Conservation (phyloP, 139 green algal species). For the Chlamydomonas schloesseri region DNA sequence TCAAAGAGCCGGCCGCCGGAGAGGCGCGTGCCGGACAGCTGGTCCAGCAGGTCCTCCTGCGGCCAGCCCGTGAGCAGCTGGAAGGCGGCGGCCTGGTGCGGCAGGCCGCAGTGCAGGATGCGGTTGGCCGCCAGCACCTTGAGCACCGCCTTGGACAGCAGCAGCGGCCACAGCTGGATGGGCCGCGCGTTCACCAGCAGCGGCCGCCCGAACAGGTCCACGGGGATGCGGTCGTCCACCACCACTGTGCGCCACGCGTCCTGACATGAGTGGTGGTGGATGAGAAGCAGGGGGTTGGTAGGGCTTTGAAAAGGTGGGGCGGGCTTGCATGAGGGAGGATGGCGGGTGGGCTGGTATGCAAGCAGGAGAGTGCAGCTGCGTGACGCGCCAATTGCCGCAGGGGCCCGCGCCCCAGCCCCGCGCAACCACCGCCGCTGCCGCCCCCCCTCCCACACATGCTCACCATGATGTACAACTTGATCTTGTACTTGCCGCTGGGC, state of each 20-base stretch:
- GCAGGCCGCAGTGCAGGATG: slow-evolving; percentile 57
- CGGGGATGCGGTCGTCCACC: slow-evolving; percentile 84
- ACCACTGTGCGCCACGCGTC: slow-evolving; percentile 77
- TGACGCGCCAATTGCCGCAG: too few relatives aligned
- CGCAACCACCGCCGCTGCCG: not conserved
- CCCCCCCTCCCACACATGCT: not conserved
- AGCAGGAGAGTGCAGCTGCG: too few relatives aligned
- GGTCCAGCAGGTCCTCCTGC: slow-evolving; percentile 74
- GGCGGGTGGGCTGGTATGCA: too few relatives aligned
- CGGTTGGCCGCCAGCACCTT: slow-evolving; percentile 76
- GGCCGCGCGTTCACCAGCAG: slow-evolving; percentile 73
- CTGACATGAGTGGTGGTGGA: slow-evolving; percentile 42
- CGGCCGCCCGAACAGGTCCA: slow-evolving; percentile 81
- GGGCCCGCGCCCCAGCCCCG: not conserved
- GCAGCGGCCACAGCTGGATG: slow-evolving; percentile 84
- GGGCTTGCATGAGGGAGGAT: too few relatives aligned
- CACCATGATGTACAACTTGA: slow-evolving; percentile 80
- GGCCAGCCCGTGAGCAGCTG: slow-evolving; percentile 82
- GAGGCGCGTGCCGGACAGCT: slow-evolving; percentile 52
- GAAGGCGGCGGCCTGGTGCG: slow-evolving; percentile 74
- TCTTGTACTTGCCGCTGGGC: slow-evolving; percentile 69
- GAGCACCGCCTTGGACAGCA: slow-evolving; percentile 83
- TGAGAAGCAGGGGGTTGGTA: not conserved
- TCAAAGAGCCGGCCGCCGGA: slow-evolving; percentile 71
- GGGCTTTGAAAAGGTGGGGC: too few relatives aligned